These are phyloP conservation scores for Eimeria praecox DNA, from an alignment of 169 alveolate species.

Conservation along the genomic window DNA sequence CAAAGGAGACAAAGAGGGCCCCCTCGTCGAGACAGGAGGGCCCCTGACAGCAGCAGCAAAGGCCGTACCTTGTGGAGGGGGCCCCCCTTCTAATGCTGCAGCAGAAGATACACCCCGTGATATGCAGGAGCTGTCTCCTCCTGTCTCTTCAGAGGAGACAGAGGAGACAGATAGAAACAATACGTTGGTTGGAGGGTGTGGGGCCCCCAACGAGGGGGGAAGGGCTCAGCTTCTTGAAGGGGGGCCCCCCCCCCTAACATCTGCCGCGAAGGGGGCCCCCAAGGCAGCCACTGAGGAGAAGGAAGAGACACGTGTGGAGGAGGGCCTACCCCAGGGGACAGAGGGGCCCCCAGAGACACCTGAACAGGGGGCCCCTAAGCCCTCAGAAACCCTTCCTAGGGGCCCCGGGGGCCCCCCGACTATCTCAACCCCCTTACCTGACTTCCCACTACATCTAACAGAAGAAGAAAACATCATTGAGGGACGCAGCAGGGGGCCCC, in stretches of 20 bases:
- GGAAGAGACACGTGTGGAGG: neutral
- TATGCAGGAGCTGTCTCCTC: too few species aligned
- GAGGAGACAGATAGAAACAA: too few species aligned
- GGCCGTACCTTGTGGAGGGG: too few species aligned
- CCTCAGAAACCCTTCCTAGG: neutral
- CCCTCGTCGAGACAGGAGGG: neutral
- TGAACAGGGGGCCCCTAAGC: neutral
- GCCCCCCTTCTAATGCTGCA: too few species aligned
- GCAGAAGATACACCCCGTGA: too few species aligned
- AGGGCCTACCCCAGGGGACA: neutral
- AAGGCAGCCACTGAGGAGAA: neutral
- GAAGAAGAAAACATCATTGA: neutral
- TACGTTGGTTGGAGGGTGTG: too few species aligned
- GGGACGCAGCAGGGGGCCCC: neutral
- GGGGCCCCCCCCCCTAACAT: neutral
- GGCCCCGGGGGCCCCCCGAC: constrained; percentile 14
- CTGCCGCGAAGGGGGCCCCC: neutral
- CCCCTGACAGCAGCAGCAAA: neutral
- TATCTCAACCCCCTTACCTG: constrained; percentile 9
- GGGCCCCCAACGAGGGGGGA: neutral
- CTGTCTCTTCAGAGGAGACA: too few species aligned
- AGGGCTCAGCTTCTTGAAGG: too few species aligned
- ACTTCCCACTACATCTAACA: neutral
- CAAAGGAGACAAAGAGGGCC: too few species aligned
- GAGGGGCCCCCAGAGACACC: neutral